Base-by-base conservation (phyloP, 345 rosid species). In the Hypericum androsaemum region DNA sequence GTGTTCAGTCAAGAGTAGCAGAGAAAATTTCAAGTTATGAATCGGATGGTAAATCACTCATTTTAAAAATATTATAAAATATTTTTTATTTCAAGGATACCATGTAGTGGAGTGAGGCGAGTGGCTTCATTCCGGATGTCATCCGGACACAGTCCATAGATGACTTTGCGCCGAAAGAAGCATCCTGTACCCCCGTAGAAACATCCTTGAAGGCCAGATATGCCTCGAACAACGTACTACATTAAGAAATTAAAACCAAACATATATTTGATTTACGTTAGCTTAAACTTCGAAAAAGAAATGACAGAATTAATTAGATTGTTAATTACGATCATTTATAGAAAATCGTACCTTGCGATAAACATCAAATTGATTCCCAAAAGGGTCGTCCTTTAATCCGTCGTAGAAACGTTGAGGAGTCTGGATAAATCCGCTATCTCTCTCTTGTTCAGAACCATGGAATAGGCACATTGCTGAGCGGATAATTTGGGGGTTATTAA, bases 121-220 rank as follows among this genome's bases (percentile, higher is more conserved):
- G 9, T 35, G 12, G 61, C 68, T 50, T 59, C 35, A 8, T 38
- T 37, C 40, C 57, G 58, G 9, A 48, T 10, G 8, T 73, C 74
- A 0, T 68, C 56, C 0, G 82, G 71, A 48, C 68, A 58, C 1
- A 64, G 37, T 10, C 87, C 85, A 14, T 82, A 85, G 5, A 85
- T 76, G 11, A 80, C 79, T 75, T 77, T 71, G 60, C 85, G 63
- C 45, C 77, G 72, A 14, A 74, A 87, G 37, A 88, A 72, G 12
- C 87, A 66, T 49, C 92, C 89, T 1, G 95, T 59, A 2, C 89
- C 95, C 0, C 1, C 38, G 11, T 85, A 88, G 0, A 12, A 5
- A 1, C 80, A 58, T 37, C 85, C 89, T 71, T 79, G 87, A 45
- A 81, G 51, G 45, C 84, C 92, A 2, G 39, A 73, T 1, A 76